These are phyloP conservation scores for Musa schizocarpa DNA, from an alignment of 176 grass and related monocot species.

Conservation along the genomic window DNA sequence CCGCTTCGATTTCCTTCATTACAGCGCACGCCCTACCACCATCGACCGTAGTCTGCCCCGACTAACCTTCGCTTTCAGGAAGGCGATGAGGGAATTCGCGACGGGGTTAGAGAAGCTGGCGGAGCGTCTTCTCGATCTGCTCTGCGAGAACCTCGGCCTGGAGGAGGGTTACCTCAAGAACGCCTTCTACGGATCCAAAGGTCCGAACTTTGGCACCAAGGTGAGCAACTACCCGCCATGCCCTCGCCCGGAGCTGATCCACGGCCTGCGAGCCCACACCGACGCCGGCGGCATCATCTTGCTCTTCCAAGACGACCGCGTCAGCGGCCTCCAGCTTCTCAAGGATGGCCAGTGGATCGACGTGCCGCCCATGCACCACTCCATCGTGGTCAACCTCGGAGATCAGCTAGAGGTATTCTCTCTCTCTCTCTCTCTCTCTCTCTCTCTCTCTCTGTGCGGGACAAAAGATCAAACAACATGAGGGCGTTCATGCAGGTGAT, in stretches of 20 bases:
- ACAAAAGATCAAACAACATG: neutral
- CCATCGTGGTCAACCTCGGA: conserved; percentile 79
- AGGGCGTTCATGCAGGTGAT: conserved; percentile 39
- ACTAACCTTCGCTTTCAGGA: conserved; percentile 19
- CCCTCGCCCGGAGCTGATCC: conserved; percentile 65
- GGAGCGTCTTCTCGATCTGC: conserved; percentile 60
- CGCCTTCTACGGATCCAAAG: conserved; percentile 48
- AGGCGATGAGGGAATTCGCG: conserved; percentile 54
- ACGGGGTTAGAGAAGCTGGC: conserved; percentile 58
- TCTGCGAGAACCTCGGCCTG: conserved; percentile 84
- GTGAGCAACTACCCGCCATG: conserved; percentile 86
- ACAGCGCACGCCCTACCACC: neutral
- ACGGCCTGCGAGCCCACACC: conserved; percentile 74
- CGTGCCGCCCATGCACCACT: conserved; percentile 52
- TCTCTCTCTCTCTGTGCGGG: neutral
- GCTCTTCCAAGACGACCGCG: conserved; percentile 67
- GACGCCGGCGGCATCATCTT: conserved; percentile 86
- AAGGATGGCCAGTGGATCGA: conserved; percentile 64
- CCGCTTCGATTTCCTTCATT: no score
- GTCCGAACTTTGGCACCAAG: conserved; percentile 74
- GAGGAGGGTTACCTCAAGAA: conserved; percentile 59
- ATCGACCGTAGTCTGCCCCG: no score
- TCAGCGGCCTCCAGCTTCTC: conserved; percentile 66
- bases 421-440: neutral
- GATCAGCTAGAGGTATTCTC: conserved; percentile 68